Conservation (phyloP, 345 rosid genomes). For the Eucalyptus erythrocorys region DNA sequence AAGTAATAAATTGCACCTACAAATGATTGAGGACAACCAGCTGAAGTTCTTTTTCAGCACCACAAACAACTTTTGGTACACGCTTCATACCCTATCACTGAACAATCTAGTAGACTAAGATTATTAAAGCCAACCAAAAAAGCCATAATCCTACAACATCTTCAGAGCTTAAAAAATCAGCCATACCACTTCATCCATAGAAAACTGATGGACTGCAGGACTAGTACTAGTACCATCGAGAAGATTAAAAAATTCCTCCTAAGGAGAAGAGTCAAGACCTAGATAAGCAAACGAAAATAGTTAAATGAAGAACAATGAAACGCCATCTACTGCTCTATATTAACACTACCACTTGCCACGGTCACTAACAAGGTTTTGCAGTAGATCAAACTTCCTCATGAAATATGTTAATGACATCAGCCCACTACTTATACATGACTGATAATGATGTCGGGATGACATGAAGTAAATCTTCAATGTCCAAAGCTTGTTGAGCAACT, state of each 20-base stretch:
- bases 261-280: slow-evolving; percentile 23
- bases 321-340: background rate
- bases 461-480: no score
- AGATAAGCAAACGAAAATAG: background rate
- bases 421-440: no score
- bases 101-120: background rate
- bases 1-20: slow-evolving; percentile 3
- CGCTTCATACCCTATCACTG: slow-evolving; percentile 68
- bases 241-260: slow-evolving; percentile 87
- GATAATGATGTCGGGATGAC: no score
- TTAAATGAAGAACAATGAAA: background rate
- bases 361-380: slow-evolving; percentile 49
- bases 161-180: background rate
- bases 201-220: slow-evolving; percentile 83
- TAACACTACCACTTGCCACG: slow-evolving; percentile 37
- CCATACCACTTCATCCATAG: slow-evolving; percentile 80
- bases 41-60: slow-evolving; percentile 92
- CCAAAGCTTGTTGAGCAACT: no score
- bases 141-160: background rate
- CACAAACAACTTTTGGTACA: slow-evolving; percentile 66
- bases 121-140: background rate
- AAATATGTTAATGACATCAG: no score
- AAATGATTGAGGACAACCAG: slow-evolving; percentile 19
- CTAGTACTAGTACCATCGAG: slow-evolving; percentile 71
- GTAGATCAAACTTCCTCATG: no score